phyloP scores from a whole-genome alignment of 441 rosid species.

The Geranium incanum region DNA sequence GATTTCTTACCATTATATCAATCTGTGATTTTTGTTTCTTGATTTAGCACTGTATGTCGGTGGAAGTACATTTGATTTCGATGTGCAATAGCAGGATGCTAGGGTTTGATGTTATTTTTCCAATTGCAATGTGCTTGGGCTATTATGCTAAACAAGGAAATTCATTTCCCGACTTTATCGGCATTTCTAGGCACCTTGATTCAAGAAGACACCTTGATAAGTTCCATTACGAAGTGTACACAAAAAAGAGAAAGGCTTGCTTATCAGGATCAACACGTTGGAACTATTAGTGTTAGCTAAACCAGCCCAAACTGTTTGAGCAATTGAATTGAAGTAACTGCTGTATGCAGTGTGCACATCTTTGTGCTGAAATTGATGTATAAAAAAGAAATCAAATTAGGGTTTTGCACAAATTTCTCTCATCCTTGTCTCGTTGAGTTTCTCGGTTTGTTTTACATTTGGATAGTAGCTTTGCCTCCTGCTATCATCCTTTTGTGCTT shows the following conservation, averaged over 20 bases:
- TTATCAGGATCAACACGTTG: neutral
- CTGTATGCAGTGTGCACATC: neutral
- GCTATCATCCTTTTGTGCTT: neutral
- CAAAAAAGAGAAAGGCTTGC: neutral
- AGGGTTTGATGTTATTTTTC: neutral
- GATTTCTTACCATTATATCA: neutral
- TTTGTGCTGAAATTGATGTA: neutral
- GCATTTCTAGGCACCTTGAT: neutral
- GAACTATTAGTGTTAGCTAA: neutral
- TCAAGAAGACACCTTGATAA: no score
- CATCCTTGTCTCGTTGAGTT: neutral
- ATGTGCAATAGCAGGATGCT: neutral
- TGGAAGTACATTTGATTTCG: neutral
- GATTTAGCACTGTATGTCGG: neutral
- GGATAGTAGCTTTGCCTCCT: neutral
- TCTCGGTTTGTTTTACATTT: neutral
- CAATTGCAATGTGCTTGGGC: neutral
- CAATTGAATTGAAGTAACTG: neutral
- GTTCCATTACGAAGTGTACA: no score
- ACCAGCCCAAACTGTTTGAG: neutral
- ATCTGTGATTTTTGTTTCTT: neutral
- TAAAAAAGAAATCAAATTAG: neutral
- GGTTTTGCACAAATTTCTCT: neutral
- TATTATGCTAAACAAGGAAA: neutral
- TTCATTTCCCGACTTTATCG: neutral